Evolutionary conservation across 352 stramenopile species (phyloP).

Genomic region (Globisporangium viniferum): DNA sequence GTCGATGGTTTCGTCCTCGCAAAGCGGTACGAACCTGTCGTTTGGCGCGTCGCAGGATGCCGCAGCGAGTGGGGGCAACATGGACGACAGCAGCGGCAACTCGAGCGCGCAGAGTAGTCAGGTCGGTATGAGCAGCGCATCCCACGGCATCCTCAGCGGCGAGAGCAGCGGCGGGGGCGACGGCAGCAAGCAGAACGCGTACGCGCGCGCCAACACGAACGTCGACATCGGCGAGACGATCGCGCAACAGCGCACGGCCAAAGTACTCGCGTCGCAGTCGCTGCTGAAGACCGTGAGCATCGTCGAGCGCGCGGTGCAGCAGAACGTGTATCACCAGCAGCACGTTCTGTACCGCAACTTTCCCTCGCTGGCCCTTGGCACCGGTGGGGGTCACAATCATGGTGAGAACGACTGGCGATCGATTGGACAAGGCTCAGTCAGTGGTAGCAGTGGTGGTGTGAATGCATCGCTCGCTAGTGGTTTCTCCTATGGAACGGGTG

Average conservation of each 20-base stretch:
- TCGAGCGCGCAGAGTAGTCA: slow-evolving; percentile 41
- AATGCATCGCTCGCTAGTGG: slow-evolving; percentile 14
- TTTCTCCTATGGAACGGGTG: slow-evolving; percentile 13
- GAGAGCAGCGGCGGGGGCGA: slow-evolving; percentile 29
- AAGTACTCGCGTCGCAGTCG: slow-evolving; percentile 56
- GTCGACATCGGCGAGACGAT: slow-evolving; percentile 76
- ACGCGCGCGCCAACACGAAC: slow-evolving; percentile 67
- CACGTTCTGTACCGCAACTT: slow-evolving; percentile 86
- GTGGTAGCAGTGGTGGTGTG: slow-evolving; percentile 7
- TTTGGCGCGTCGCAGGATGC: slow-evolving; percentile 50
- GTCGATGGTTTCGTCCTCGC: slow-evolving; percentile 35
- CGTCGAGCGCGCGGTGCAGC: slow-evolving; percentile 84
- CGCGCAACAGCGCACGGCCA: slow-evolving; percentile 52
- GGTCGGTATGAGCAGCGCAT: slow-evolving; percentile 39
- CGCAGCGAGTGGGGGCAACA: slow-evolving; percentile 22
- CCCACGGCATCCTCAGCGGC: slow-evolving; percentile 38
- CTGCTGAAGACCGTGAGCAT: slow-evolving; percentile 62
- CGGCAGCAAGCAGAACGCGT: slow-evolving; percentile 49
- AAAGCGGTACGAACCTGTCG: slow-evolving; percentile 50
- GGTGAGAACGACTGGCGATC: slow-evolving; percentile 17
- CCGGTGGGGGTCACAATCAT: background rate
- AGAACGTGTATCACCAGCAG: slow-evolving; percentile 85
- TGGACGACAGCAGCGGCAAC: slow-evolving; percentile 33
- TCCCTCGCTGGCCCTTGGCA: slow-evolving; percentile 26
- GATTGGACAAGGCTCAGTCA: background rate